phyloP scores from a whole-genome alignment of 345 rosid species.

The Bretschneidera sinensis region DNA sequence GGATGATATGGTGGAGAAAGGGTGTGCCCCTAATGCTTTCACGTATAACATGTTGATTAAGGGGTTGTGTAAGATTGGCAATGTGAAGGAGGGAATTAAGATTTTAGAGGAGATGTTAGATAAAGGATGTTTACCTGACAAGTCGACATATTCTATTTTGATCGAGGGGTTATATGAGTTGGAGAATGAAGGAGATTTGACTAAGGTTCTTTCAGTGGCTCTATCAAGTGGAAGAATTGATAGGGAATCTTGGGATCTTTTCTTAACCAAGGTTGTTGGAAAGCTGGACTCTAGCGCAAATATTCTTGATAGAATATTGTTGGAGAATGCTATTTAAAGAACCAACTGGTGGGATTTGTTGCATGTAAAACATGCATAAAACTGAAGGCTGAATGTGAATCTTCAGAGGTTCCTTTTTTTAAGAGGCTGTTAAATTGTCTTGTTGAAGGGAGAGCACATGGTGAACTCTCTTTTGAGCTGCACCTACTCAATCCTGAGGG shows the following conservation, averaged over 20 bases:
- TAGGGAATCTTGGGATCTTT: conserved; percentile 52
- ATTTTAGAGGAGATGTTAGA: conserved; percentile 78
- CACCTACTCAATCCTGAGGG: not conserved
- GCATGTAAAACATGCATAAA: not conserved
- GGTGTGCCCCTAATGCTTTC: conserved; percentile 65
- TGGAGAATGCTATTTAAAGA: conserved; percentile 19
- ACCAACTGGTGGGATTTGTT: not conserved
- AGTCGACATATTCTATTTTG: conserved; percentile 44
- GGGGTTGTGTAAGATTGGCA: conserved; percentile 65
- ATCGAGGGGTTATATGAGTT: conserved; percentile 39
- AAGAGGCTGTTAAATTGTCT: not conserved
- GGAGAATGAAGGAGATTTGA: conserved; percentile 47
- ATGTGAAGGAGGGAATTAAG: conserved; percentile 57
- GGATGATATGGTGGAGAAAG: conserved; percentile 90
- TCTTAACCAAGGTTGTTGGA: conserved; percentile 36
- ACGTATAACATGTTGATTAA: conserved; percentile 65
- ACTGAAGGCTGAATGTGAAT: not conserved
- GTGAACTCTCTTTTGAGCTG: not conserved
- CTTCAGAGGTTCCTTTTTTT: not conserved
- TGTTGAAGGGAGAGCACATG: not conserved
- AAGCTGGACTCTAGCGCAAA: conserved; percentile 33
- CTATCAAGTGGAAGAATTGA: conserved; percentile 44
- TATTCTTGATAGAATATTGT: conserved; percentile 33
- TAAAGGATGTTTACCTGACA: conserved; percentile 58
- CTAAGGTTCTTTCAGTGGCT: conserved; percentile 43